These are phyloP conservation scores for Eudorina sp. DNA, from an alignment of 139 green algal species.

Conservation along the genomic window DNA sequence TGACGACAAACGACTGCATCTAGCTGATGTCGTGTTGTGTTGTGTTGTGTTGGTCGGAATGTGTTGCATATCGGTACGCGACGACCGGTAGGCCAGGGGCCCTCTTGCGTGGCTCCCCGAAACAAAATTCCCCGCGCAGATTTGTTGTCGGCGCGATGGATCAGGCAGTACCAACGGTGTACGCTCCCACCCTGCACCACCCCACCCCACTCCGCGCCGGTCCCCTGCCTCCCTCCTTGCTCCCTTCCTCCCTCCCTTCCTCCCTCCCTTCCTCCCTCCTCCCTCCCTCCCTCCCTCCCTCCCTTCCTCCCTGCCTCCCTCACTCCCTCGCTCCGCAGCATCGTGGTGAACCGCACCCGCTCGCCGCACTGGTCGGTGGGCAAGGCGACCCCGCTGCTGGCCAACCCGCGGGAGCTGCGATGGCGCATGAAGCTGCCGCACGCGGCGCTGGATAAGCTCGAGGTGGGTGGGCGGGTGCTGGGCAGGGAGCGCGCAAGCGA, in stretches of 20 bases:
- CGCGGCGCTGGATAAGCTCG: constrained; percentile 19
- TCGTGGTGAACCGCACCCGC: constrained; percentile 43
- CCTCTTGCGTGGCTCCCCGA: too few relatives aligned
- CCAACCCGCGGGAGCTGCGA: not conserved
- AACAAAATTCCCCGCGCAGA: too few relatives aligned
- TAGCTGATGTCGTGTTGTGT: too few relatives aligned
- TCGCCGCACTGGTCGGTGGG: constrained; percentile 1
- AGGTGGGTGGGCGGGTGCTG: constrained; percentile 11
- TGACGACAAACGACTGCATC: too few relatives aligned
- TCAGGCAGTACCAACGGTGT: too few relatives aligned
- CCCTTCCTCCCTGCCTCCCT: not conserved
- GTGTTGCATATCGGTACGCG: too few relatives aligned
- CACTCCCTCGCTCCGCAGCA: not conserved
- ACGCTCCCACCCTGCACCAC: too few relatives aligned
- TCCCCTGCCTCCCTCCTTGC: not conserved
- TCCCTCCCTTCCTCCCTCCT: not conserved
- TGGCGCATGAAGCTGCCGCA: constrained; percentile 47
- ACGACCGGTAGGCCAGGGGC: too few relatives aligned
- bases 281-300: not conserved
- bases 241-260: not conserved
- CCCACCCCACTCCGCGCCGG: too few relatives aligned
- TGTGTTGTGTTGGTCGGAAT: too few relatives aligned
- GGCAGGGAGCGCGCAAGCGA: too few relatives aligned
- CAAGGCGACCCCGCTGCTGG: not conserved
- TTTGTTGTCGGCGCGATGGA: too few relatives aligned